phyloP scores from a whole-genome alignment of 805 yeast genomes.

The Cyberlindnera misumaiensis region DNA sequence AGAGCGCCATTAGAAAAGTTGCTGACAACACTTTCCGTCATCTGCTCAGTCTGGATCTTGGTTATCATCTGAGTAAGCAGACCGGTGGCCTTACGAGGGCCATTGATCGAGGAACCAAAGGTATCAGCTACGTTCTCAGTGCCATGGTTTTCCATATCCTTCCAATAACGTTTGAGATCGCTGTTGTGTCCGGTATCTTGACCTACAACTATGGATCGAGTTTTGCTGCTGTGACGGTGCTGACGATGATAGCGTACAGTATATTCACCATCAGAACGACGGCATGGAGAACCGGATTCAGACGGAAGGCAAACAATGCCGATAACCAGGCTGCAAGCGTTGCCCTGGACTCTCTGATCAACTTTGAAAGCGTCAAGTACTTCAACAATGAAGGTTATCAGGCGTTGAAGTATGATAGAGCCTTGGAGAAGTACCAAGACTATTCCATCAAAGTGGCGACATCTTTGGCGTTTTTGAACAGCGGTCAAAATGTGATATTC shows the following conservation, averaged over 20 bases:
- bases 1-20: constrained; percentile 84
- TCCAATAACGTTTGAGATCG: constrained; percentile 87
- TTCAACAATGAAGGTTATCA: constrained; percentile 87
- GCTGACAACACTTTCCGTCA: constrained; percentile 85
- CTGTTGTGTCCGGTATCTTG: constrained; percentile 87
- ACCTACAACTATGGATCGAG: constrained; percentile 86
- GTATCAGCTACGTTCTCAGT: constrained; percentile 84
- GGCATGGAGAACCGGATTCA: constrained; percentile 91
- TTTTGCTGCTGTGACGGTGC: constrained; percentile 83
- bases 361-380: constrained; percentile 90
- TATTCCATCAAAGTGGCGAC: constrained; percentile 74
- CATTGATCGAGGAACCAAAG: constrained; percentile 95
- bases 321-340: constrained; percentile 95
- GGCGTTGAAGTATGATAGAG: constrained; percentile 68
- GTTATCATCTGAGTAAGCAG: constrained; percentile 85
- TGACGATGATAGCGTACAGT: constrained; percentile 86
- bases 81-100: constrained; percentile 97
- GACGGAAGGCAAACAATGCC: constrained; percentile 85
- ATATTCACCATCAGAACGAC: constrained; percentile 86
- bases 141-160: constrained; percentile 98
- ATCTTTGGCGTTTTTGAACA: constrained; percentile 67
- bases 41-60: constrained; percentile 73
- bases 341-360: constrained; percentile 88
- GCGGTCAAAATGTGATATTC: constrained; percentile 76
- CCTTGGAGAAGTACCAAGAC: constrained; percentile 66